phyloP scores from a whole-genome alignment of 805 yeast species.

The Nematodospora valgi region DNA sequence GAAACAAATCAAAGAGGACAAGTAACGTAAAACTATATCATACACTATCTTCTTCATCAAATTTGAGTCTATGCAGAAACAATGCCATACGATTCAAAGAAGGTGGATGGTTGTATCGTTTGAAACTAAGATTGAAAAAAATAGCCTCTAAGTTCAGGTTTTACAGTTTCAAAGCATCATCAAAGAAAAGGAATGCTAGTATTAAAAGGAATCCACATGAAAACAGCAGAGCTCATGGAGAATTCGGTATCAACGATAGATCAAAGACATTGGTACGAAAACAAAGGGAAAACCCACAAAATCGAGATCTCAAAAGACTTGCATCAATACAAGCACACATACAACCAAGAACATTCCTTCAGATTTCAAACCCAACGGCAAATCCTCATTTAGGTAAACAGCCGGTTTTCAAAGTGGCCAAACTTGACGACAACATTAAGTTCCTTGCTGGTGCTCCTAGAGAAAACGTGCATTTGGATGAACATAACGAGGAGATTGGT shows the following conservation, averaged over 20 bases:
- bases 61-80: too few species aligned
- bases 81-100: constrained; percentile 33
- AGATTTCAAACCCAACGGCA: constrained; percentile 4
- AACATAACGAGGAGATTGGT: constrained; percentile 5
- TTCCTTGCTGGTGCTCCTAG: constrained; percentile 23
- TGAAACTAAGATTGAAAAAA: constrained; percentile 24
- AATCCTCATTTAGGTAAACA: constrained; percentile 28
- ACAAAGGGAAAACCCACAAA: constrained; percentile 14
- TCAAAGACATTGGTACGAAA: constrained; percentile 15
- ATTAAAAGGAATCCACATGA: not conserved
- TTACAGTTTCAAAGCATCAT: constrained; percentile 22
- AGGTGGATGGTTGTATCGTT: constrained; percentile 31
- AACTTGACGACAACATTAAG: constrained; percentile 21
- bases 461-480: constrained; percentile 14
- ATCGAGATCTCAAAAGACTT: constrained; percentile 1
- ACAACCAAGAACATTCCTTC: too few species aligned
- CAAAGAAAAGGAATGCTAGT: constrained; percentile 20
- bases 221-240: constrained; percentile 5
- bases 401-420: constrained; percentile 13
- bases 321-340: not conserved
- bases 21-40: not conserved
- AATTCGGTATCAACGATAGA: constrained; percentile 5
- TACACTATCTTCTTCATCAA: not conserved
- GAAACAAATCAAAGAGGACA: not conserved
- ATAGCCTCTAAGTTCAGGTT: constrained; percentile 19